phyloP scores from a whole-genome alignment of 192 early-diverging fungal genomes.

The Coemansia sp. region DNA sequence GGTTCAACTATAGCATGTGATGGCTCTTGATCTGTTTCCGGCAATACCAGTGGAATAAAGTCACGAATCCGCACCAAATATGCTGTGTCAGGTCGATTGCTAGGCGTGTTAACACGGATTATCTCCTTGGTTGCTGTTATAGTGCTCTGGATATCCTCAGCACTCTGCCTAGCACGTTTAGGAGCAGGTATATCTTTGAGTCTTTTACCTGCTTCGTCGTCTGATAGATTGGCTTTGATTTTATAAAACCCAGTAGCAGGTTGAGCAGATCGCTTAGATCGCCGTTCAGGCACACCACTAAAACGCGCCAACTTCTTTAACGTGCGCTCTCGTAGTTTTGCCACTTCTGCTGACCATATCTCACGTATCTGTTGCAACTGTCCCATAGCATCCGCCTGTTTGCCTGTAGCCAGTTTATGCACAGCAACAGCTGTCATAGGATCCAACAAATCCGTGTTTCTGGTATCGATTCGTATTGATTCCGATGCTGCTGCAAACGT shows the following conservation, averaged over 20 bases:
- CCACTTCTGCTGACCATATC: not conserved
- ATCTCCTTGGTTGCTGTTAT: not conserved
- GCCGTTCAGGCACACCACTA: not conserved
- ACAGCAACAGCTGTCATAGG: not conserved
- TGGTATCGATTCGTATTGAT: not conserved
- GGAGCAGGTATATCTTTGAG: not conserved
- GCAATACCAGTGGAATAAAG: slow-evolving; percentile 18
- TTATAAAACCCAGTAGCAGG: not conserved
- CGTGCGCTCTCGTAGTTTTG: not conserved
- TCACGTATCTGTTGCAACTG: not conserved
- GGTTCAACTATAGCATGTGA: slow-evolving; percentile 1
- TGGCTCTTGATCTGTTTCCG: not conserved
- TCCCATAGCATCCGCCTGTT: not conserved
- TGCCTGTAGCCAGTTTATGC: not conserved
- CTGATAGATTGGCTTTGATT: not conserved
- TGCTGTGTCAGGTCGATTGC: slow-evolving; percentile 1
- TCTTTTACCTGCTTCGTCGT: not conserved
- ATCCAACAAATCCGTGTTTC: not conserved
- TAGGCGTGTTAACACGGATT: not conserved
- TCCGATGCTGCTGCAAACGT: not conserved
- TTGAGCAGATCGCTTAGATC: not conserved
- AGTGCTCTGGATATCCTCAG: not conserved
- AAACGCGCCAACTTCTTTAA: not conserved
- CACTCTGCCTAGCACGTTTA: not conserved
- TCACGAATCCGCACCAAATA: slow-evolving; percentile 2